Conservation (phyloP, 169 alveolate genomes). For the Plasmodium inui region DNA sequence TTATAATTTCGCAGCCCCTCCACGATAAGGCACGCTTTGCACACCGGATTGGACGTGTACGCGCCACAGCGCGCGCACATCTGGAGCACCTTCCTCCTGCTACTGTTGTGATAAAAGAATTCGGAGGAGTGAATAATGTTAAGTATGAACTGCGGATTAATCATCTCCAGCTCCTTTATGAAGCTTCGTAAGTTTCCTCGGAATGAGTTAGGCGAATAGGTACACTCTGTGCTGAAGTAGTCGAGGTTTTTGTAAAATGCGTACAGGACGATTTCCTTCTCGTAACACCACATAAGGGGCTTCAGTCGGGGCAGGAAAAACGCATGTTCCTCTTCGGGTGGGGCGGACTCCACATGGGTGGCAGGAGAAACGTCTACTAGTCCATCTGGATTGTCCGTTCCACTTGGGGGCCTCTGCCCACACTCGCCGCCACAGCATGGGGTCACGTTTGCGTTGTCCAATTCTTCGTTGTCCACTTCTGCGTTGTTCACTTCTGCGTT, state of each 20-base stretch:
- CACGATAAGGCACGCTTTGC: constrained; percentile 70
- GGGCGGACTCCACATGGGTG: neutral
- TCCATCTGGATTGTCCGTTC: neutral
- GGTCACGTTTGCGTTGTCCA: neutral
- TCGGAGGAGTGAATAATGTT: constrained; percentile 80
- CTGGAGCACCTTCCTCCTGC: constrained; percentile 25
- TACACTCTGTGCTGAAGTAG: constrained; percentile 98
- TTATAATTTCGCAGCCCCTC: constrained; percentile 54
- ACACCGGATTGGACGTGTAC: constrained; percentile 49
- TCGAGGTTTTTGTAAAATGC: constrained; percentile 94
- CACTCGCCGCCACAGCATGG: neutral
- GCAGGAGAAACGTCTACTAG: neutral
- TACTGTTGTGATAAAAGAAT: constrained; percentile 71
- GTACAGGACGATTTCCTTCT: constrained; percentile 98
- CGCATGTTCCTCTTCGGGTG: neutral
- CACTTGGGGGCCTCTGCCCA: neutral
- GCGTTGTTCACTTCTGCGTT: neutral
- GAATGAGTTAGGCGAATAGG: constrained; percentile 96
- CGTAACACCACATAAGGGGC: constrained; percentile 95
- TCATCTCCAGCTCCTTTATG: constrained; percentile 91
- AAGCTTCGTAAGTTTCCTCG: constrained; percentile 97
- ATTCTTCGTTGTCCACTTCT: neutral
- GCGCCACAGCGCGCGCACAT: constrained; percentile 58
- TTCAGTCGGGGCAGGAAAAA: constrained; percentile 92
- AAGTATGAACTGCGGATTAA: constrained; percentile 80